A percentile compares a stretch with the other conserved stretches of the same genome.
Conservation (phyloP, 1,284 basidiomycete species). For the Boletellus deceptivus region DNA sequence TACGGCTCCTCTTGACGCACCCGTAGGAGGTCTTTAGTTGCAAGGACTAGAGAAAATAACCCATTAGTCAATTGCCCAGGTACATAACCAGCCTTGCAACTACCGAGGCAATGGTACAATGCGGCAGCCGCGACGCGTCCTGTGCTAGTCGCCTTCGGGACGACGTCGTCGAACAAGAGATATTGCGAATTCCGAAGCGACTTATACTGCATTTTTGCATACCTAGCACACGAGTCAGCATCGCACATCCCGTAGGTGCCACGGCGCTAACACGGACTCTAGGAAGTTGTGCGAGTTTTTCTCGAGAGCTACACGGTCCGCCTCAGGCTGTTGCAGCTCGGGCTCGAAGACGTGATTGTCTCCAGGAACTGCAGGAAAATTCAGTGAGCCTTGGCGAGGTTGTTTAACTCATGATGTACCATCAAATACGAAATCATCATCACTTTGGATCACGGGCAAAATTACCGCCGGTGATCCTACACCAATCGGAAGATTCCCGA, state of each 20-base stretch:
- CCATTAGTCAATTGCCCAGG: not conserved
- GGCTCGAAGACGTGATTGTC: conserved; percentile 39
- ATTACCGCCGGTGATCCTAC: conserved; percentile 48
- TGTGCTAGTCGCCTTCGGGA: conserved; percentile 62
- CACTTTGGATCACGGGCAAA: conserved; percentile 42
- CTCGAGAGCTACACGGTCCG: conserved; percentile 59
- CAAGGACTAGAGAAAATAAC: conserved; percentile 47
- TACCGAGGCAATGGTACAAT: conserved; percentile 79
- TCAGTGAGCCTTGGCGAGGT: conserved; percentile 2
- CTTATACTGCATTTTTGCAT: conserved; percentile 71
- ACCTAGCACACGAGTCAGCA: conserved; percentile 43
- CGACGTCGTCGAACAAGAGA: conserved; percentile 63
- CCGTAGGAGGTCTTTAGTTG: conserved; percentile 59
- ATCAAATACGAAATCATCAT: conserved; percentile 65
- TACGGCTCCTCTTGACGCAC: conserved; percentile 56
- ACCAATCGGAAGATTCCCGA: conserved; percentile 40
- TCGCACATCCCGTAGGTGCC: not conserved
- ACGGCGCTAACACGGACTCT: conserved; percentile 47
- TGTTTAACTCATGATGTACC: conserved; percentile 36
- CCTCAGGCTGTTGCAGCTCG: conserved; percentile 55
- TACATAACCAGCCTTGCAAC: conserved; percentile 21
- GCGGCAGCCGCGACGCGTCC: conserved; percentile 73
- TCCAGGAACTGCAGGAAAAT: conserved; percentile 29
- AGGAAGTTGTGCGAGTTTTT: conserved; percentile 75
- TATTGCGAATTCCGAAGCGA: conserved; percentile 47